Conservation (phyloP, 345 rosid genomes). For the Firmiana major region DNA sequence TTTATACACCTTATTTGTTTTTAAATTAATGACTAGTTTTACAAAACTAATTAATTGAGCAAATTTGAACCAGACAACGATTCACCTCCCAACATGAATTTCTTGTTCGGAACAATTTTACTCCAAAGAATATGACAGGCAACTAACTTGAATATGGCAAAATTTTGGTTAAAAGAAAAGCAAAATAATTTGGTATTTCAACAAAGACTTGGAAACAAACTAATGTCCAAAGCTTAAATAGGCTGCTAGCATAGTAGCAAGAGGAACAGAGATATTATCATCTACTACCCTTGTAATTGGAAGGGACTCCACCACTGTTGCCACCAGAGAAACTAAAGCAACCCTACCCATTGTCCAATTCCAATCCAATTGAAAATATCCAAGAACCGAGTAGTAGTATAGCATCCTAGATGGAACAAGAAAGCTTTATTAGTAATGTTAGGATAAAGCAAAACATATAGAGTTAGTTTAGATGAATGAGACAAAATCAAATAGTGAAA, state of each 20-base stretch:
- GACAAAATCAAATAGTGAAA: no score
- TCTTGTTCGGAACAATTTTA: no score
- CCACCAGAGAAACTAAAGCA: conserved; percentile 61
- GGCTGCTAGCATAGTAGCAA: conserved; percentile 59
- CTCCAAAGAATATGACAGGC: no score
- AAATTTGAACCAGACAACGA: no score
- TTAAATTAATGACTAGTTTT: no score
- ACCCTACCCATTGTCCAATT: conserved; percentile 24
- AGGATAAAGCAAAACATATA: no score
- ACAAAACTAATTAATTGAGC: no score
- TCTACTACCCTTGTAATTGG: conserved; percentile 54
- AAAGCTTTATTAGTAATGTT: neutral
- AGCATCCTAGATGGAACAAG: conserved; percentile 45
- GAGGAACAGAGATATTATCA: conserved; percentile 81
- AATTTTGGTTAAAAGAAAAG: neutral
- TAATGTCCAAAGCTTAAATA: conserved; percentile 46
- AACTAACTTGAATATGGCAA: neutral
- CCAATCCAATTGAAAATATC: conserved; percentile 50
- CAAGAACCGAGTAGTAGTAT: conserved; percentile 62
- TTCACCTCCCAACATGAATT: no score
- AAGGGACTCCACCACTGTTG: conserved; percentile 74
- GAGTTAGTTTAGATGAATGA: no score
- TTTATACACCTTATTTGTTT: no score
- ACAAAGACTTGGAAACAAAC: neutral
- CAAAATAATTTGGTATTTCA: neutral